A percentile compares a stretch with the other conserved stretches of the same genome.
phyloP scores from a whole-genome alignment of 768 basidiomycete genomes.

The Phlebiopsis gigantea region DNA sequence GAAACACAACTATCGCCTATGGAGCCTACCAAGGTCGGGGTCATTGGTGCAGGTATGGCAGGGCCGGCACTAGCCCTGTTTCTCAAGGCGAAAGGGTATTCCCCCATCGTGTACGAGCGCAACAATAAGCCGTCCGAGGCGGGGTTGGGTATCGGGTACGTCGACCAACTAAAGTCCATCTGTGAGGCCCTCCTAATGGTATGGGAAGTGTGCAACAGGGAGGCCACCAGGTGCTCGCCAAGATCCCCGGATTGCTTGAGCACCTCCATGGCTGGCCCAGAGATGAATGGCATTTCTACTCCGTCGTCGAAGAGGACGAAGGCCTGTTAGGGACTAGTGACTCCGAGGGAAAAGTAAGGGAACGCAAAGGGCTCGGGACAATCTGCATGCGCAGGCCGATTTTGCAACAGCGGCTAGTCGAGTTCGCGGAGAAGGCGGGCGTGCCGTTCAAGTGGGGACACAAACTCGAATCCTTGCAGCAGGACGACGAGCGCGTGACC shows the following conservation, averaged over 20 bases:
- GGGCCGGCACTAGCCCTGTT: constrained; percentile 4
- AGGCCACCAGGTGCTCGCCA: constrained; percentile 8
- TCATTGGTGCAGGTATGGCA: constrained; percentile 4
- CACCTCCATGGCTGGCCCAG: neutral
- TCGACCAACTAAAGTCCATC: neutral
- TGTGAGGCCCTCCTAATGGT: neutral
- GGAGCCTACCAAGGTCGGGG: neutral
- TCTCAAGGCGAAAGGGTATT: constrained; percentile 4
- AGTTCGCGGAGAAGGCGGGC: constrained; percentile 26
- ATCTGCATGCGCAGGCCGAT: constrained; percentile 23
- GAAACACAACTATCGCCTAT: neutral
- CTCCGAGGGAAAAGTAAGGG: neutral
- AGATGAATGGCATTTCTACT: constrained; percentile 7
- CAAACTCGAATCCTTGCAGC: constrained; percentile 27
- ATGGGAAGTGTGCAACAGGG: neutral
- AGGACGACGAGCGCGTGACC: constrained; percentile 25
- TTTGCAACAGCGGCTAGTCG: constrained; percentile 27
- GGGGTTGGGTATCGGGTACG: constrained; percentile 29
- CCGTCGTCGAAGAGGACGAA: constrained; percentile 9
- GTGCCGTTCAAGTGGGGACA: constrained; percentile 31
- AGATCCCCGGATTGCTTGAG: constrained; percentile 11
- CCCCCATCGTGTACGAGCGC: constrained; percentile 6
- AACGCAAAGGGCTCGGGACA: neutral
- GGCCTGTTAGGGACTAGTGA: constrained; percentile 2
- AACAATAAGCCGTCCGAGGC: constrained; percentile 13